Evolutionary conservation across 805 yeast genomes (phyloP), one percentile per base, ranked within the genome.

Genomic region (Metschnikowia lachancei): DNA sequence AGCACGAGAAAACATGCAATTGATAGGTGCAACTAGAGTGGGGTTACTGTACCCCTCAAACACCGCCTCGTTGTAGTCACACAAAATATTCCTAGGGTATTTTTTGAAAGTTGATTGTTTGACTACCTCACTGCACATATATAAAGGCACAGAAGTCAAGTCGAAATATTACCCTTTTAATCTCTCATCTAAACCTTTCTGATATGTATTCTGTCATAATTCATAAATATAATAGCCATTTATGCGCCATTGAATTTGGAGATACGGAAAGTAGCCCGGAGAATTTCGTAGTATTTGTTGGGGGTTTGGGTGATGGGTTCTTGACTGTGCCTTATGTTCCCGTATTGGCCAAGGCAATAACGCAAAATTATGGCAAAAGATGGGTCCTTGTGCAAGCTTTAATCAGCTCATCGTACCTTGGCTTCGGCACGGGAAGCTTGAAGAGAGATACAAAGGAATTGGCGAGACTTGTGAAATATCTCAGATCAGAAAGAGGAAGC

Each of bases 381-480:
- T 87, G 89, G 85, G 70, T 78, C 0, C 62, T 85, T 2, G 73
- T 80, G 7, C 87, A 85, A 55, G 73, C 80, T 1, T 69, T 75
- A 51, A 62, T 79, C 50, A 61, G 75, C 12, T 79, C 85, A n/a
- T 78, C 86, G 3, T 80, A 77, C 53, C 54, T 55, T n/a, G 94
- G 94, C 0, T 88, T 84, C 82, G 95, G 94, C 0, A 74, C 82
- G 0, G 80, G 84, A 0, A 76, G 83, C 0, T 64, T 87, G 46
- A 66, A 65, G 3, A 64, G 80, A 26, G 95, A 87, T 60, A 72
- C 77, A 12, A 51, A 62, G 9, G 91, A 87, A 54, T 71, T 87
- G 29, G 62, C 68, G 2, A 51, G 65, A 43, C 65, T 86, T 45
- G 80, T 87, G 9, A 62, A 69, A 28, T 85, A 80, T 60, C 67